Conservation (phyloP, 768 basidiomycete species). For the Hemileccinum rubropunctum region DNA sequence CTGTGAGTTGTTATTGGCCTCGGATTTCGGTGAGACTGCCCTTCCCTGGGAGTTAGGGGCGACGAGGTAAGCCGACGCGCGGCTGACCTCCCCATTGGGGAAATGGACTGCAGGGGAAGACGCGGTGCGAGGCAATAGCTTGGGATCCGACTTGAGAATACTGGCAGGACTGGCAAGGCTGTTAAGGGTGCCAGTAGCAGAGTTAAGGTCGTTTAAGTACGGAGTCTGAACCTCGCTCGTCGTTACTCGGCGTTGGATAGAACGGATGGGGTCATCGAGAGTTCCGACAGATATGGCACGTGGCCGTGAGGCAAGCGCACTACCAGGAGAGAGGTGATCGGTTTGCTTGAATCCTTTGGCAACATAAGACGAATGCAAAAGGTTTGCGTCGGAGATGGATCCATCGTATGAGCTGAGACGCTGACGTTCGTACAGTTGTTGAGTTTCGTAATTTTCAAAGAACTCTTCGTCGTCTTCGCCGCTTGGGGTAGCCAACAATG, state of each 20-base stretch:
- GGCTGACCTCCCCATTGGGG: slow-evolving; percentile 58
- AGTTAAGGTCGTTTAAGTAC: slow-evolving; percentile 56
- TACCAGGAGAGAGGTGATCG: slow-evolving; percentile 59
- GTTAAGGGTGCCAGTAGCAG: slow-evolving; percentile 31
- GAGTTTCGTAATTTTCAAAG: slow-evolving; percentile 56
- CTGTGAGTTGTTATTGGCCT: slow-evolving; percentile 60
- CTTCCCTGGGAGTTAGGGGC: slow-evolving; percentile 69
- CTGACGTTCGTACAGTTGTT: slow-evolving; percentile 46
- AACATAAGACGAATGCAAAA: slow-evolving; percentile 58
- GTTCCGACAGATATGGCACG: slow-evolving; percentile 88
- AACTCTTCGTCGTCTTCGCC: slow-evolving; percentile 75
- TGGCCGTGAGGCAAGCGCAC: slow-evolving; percentile 50
- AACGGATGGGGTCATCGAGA: slow-evolving; percentile 75
- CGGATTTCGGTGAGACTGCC: slow-evolving; percentile 81
- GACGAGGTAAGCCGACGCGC: slow-evolving; percentile 64
- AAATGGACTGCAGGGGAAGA: slow-evolving; percentile 61
- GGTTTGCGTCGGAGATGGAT: slow-evolving; percentile 47
- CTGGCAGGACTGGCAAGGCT: slow-evolving; percentile 31
- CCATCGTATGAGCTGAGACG: slow-evolving; percentile 63
- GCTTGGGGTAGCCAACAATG: slow-evolving; percentile 59
- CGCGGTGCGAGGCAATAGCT: slow-evolving; percentile 45
- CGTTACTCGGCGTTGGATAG: slow-evolving; percentile 62
- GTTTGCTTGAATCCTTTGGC: slow-evolving; percentile 70
- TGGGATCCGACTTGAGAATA: slow-evolving; percentile 60
- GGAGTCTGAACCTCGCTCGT: slow-evolving; percentile 53